A percentile compares a stretch with the other conserved stretches of the same genome.
Evolutionary conservation across 805 yeast genomes (phyloP).

Genomic region (Metschnikowia hibisci): DNA sequence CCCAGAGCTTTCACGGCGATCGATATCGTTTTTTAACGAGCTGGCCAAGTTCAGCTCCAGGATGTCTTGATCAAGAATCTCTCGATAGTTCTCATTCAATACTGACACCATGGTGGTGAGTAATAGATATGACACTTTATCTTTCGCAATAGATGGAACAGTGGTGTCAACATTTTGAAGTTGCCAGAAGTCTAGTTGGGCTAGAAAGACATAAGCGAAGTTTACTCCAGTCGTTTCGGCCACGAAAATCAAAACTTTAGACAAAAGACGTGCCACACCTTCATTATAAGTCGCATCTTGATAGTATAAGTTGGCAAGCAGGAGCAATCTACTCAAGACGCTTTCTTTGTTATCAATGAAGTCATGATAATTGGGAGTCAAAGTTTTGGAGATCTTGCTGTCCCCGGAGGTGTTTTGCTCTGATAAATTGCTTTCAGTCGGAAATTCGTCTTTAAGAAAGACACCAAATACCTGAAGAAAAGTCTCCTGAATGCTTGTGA

Average conservation of each 20-base stretch:
- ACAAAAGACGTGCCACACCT: conserved; percentile 14
- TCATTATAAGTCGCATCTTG: conserved; percentile 18
- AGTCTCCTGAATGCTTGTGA: conserved; percentile 31
- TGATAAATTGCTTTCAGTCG: conserved; percentile 23
- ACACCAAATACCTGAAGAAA: conserved; percentile 38
- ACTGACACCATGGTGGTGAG: conserved; percentile 23
- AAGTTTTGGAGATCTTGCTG: conserved; percentile 14
- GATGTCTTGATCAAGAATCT: conserved; percentile 21
- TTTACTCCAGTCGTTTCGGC: conserved; percentile 43
- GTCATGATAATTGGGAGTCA: conserved; percentile 40
- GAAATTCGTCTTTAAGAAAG: conserved; percentile 25
- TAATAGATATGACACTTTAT: conserved; percentile 32
- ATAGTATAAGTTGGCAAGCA: conserved; percentile 32
- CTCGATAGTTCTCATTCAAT: conserved; percentile 29
- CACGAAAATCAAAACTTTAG: conserved; percentile 23
- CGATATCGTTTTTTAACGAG: conserved; percentile 23
- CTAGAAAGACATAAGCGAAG: conserved; percentile 41
- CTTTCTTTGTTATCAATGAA: conserved; percentile 41
- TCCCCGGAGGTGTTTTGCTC: conserved; percentile 11
- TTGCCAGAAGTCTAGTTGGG: conserved; percentile 45
- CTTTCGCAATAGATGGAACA: conserved; percentile 17
- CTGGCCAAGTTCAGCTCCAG: conserved; percentile 19
- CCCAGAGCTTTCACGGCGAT: conserved; percentile 21
- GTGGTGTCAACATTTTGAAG: conserved; percentile 18
- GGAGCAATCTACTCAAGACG: conserved; percentile 37